These are phyloP conservation scores for Colletotrichum filicis DNA, from an alignment of 2,329 filamentous ascomycete genomes.

Conservation along the genomic window DNA sequence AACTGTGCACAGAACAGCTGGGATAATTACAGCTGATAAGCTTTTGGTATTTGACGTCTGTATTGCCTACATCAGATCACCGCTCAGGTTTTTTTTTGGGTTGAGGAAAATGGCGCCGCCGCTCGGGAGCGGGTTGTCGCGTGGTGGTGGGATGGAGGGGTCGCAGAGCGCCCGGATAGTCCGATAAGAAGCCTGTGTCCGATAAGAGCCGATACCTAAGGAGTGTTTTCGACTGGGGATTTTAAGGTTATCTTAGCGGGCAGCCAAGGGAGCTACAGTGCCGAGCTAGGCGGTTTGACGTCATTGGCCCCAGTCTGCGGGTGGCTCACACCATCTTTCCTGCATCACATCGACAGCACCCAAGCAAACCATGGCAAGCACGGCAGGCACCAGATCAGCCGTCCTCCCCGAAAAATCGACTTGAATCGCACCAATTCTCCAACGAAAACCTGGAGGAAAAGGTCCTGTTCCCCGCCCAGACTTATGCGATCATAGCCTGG, in stretches of 20 bases:
- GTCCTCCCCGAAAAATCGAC: neutral
- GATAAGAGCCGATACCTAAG: constrained; percentile 30
- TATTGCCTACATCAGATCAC: constrained; percentile 13
- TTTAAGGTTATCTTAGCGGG: constrained; percentile 37
- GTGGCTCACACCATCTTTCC: constrained; percentile 24
- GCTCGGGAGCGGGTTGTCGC: constrained; percentile 4
- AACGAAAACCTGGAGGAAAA: neutral
- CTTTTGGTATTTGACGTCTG: constrained; percentile 29
- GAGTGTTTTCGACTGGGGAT: neutral
- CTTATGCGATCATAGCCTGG: constrained; percentile 30
- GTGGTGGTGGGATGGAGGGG: constrained; percentile 25
- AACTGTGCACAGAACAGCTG: neutral
- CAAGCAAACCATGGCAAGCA: constrained; percentile 6
- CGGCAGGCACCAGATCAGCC: constrained; percentile 11
- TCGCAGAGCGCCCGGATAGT: neutral
- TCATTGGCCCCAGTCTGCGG: constrained; percentile 33
- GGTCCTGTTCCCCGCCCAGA: constrained; percentile 18
- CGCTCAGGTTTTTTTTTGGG: constrained; percentile 22
- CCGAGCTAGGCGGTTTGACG: constrained; percentile 36
- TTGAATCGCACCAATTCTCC: neutral
- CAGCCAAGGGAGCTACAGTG: constrained; percentile 24
- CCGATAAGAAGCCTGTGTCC: constrained; percentile 7
- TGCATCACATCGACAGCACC: constrained; percentile 13
- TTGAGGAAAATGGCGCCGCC: constrained; percentile 30
- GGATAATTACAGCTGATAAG: neutral